A percentile compares a stretch with the other conserved stretches of the same genome.
Evolutionary conservation across 768 basidiomycete genomes (phyloP).

Genomic region (Pulveroboletus sp.): DNA sequence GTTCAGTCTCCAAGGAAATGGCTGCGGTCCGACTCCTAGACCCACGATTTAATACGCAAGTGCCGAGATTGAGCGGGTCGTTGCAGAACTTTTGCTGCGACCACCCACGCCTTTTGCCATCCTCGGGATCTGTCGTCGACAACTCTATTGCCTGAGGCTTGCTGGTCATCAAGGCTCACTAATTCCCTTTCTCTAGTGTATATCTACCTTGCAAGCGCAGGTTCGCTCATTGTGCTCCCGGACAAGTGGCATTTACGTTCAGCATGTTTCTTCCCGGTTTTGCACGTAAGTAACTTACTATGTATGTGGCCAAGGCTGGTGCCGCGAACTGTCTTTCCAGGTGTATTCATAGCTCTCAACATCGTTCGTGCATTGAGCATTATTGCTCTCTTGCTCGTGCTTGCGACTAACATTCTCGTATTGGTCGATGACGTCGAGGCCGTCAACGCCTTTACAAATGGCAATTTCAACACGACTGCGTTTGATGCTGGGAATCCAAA

Average conservation of each 20-base stretch:
- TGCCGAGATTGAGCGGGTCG: not conserved
- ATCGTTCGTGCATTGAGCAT: constrained; percentile 70
- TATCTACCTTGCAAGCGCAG: constrained; percentile 16
- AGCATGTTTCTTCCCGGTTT: constrained; percentile 26
- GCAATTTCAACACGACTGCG: constrained; percentile 34
- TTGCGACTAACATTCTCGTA: constrained; percentile 68
- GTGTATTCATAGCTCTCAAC: constrained; percentile 73
- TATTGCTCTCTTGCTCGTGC: constrained; percentile 73
- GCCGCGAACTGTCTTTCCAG: constrained; percentile 20
- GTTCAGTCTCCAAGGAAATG: constrained; percentile 24
- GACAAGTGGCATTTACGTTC: not conserved
- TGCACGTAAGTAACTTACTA: constrained; percentile 19
- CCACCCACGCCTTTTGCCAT: not conserved
- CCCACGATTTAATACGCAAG: constrained; percentile 1
- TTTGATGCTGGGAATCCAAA: constrained; percentile 55
- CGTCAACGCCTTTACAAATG: constrained; percentile 57
- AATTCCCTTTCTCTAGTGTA: constrained; percentile 1
- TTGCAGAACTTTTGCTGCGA: not conserved
- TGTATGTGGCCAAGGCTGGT: not conserved
- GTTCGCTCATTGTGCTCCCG: constrained; percentile 10
- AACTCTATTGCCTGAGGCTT: constrained; percentile 11
- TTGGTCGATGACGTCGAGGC: constrained; percentile 73
- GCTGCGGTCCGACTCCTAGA: not conserved
- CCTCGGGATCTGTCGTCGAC: not conserved
- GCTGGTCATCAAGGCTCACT: constrained; percentile 25